These are phyloP conservation scores for Aspergillus sp. DNA, from an alignment of 2,329 filamentous ascomycete genomes.

Conservation along the genomic window DNA sequence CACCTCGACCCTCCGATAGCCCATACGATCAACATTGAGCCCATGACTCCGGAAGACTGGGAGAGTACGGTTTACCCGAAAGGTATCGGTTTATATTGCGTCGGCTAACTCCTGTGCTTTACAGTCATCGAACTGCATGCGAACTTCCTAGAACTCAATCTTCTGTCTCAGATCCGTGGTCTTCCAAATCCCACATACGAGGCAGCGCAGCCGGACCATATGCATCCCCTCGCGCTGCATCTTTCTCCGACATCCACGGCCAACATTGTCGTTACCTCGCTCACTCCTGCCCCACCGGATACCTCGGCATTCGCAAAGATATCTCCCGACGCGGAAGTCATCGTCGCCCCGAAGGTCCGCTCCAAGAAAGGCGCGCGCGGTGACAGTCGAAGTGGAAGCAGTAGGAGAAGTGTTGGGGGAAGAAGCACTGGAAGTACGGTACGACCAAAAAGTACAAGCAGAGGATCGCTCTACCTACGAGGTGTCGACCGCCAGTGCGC, in stretches of 20 bases:
- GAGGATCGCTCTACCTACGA: constrained; percentile 59
- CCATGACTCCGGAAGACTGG: constrained; percentile 91
- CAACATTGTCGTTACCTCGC: constrained; percentile 73
- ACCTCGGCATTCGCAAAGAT: constrained; percentile 80
- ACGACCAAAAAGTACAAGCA: constrained; percentile 44
- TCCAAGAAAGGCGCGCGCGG: constrained; percentile 57
- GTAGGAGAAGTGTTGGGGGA: constrained; percentile 60
- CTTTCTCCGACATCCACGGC: constrained; percentile 92
- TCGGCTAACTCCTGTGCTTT: constrained; percentile 5
- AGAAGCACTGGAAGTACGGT: constrained; percentile 66
- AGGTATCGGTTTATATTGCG: not conserved
- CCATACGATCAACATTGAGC: constrained; percentile 94
- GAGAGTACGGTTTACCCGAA: constrained; percentile 52
- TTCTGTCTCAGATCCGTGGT: constrained; percentile 84
- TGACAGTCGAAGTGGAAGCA: constrained; percentile 72
- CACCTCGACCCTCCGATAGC: constrained; percentile 86
- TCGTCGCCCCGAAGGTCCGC: constrained; percentile 87
- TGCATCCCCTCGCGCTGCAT: constrained; percentile 81
- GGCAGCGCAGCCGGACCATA: constrained; percentile 42
- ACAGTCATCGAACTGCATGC: constrained; percentile 87
- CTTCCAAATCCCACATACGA: constrained; percentile 73
- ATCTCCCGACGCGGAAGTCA: constrained; percentile 87
- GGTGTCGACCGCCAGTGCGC: constrained; percentile 64
- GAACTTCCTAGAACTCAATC: constrained; percentile 87
- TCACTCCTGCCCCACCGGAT: constrained; percentile 63